Conservation (phyloP, 352 stramenopile species). For the Phytophthora megakarya region DNA sequence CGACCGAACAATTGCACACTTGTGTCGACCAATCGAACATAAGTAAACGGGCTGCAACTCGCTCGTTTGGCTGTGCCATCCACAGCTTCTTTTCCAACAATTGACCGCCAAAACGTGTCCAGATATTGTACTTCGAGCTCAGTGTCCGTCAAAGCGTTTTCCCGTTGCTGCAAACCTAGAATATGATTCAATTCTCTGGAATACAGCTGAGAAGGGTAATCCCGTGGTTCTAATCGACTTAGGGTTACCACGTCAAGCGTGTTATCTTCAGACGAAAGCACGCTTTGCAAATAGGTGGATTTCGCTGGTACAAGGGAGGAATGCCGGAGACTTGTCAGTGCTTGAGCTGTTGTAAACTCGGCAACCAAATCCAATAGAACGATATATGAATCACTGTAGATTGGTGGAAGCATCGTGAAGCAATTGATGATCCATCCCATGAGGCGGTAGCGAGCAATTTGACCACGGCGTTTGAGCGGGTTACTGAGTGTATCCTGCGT, state of each 20-base stretch:
- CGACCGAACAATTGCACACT: conserved; percentile 79
- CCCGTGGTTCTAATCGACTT: conserved; percentile 59
- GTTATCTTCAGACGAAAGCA: conserved; percentile 59
- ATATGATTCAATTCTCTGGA: conserved; percentile 81
- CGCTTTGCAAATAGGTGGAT: conserved; percentile 71
- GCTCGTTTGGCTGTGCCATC: conserved; percentile 39
- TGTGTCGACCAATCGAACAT: conserved; percentile 78
- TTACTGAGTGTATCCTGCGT: conserved; percentile 67
- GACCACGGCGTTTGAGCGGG: conserved; percentile 77
- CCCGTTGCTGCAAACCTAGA: conserved; percentile 64
- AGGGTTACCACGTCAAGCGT: conserved; percentile 64
- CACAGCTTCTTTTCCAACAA: conserved; percentile 37
- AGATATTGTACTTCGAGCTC: conserved; percentile 87
- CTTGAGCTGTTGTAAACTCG: conserved; percentile 78
- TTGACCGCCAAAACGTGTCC: conserved; percentile 69
- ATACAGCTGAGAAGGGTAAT: conserved; percentile 69
- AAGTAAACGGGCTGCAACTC: conserved; percentile 77
- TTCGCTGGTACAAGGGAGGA: conserved; percentile 56
- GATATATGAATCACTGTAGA: conserved; percentile 87
- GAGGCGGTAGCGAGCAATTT: conserved; percentile 80
- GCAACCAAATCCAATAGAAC: conserved; percentile 77
- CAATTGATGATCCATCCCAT: conserved; percentile 81
- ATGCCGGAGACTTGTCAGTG: conserved; percentile 73
- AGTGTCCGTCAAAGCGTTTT: conserved; percentile 80
- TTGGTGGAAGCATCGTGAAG: conserved; percentile 70